These are phyloP conservation scores for Hirsutella thompsonii DNA, from an alignment of 2,329 filamentous ascomycete genomes.

Conservation along the genomic window DNA sequence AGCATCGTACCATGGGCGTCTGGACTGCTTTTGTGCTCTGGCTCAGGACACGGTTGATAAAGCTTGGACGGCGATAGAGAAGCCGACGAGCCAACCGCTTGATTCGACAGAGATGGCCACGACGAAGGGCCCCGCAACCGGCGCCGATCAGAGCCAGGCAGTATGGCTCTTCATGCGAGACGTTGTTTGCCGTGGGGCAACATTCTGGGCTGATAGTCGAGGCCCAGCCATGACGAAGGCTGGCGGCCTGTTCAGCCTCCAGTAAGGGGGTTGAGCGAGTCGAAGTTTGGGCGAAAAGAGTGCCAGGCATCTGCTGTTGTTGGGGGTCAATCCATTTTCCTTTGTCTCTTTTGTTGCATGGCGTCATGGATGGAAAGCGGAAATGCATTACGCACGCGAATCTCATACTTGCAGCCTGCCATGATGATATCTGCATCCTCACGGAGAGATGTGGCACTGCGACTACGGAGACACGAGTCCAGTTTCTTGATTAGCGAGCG, in stretches of 20 bases:
- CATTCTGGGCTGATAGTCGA: too few relatives aligned
- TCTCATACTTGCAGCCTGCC: background rate
- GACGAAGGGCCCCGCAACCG: background rate
- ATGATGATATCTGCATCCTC: background rate
- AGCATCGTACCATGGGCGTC: conserved; percentile 46
- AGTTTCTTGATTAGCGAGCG: background rate
- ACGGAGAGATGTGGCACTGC: background rate
- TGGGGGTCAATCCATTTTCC: background rate
- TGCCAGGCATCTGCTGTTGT: too few relatives aligned
- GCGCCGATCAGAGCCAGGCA: too few relatives aligned
- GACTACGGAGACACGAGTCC: background rate
- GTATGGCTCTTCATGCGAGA: too few relatives aligned
- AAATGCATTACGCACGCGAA: background rate
- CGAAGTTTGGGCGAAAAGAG: too few relatives aligned
- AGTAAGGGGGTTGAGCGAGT: too few relatives aligned
- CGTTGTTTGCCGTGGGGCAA: too few relatives aligned
- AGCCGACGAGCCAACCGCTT: conserved; percentile 6
- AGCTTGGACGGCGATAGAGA: conserved; percentile 25
- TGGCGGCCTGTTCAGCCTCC: too few relatives aligned
- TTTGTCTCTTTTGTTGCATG: conserved; percentile 1
- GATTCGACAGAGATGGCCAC: background rate
- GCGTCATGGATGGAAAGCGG: background rate
- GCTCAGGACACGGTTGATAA: conserved; percentile 40
- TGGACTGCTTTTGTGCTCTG: conserved; percentile 54
- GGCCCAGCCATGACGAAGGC: too few relatives aligned